Conservation (phyloP, 164 flowering plant species). For the Sedum album region DNA sequence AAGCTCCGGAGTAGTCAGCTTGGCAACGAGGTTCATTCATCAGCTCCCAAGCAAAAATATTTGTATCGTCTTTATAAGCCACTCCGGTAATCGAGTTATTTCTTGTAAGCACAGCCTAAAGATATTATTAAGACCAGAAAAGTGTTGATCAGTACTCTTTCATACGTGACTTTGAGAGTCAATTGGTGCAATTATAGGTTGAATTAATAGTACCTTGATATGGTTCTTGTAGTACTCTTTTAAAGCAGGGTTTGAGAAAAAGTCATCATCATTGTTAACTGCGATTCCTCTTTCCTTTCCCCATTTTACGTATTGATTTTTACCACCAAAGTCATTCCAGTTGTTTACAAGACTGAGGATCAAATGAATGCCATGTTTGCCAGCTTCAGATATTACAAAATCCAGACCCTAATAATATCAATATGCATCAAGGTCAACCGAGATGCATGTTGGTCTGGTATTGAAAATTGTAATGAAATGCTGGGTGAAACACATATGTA, state of each 20-base stretch:
- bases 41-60: constrained; percentile 90
- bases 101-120: constrained; percentile 57
- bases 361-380: constrained; percentile 52
- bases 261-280: constrained; percentile 66
- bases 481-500: not conserved
- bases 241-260: constrained; percentile 52
- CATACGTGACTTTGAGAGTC: not conserved
- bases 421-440: no score
- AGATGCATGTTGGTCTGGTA: no score
- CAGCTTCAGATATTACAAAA: constrained; percentile 68
- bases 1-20: constrained; percentile 48
- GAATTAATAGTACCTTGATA: constrained; percentile 33
- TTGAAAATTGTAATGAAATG: no score
- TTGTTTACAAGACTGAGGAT: constrained; percentile 69
- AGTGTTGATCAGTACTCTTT: no score
- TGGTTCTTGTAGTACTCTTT: constrained; percentile 68
- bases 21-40: constrained; percentile 79
- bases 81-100: constrained; percentile 51
- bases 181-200: not conserved
- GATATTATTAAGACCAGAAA: not conserved
- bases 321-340: constrained; percentile 61
- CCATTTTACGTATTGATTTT: constrained; percentile 71
- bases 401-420: constrained; percentile 26
- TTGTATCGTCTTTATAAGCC: constrained; percentile 72
- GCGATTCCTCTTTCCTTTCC: constrained; percentile 57